A percentile compares a stretch with the other conserved stretches of the same genome.
phyloP scores from a whole-genome alignment of 1,284 basidiomycete genomes.

The Porogramme epimiltina region DNA sequence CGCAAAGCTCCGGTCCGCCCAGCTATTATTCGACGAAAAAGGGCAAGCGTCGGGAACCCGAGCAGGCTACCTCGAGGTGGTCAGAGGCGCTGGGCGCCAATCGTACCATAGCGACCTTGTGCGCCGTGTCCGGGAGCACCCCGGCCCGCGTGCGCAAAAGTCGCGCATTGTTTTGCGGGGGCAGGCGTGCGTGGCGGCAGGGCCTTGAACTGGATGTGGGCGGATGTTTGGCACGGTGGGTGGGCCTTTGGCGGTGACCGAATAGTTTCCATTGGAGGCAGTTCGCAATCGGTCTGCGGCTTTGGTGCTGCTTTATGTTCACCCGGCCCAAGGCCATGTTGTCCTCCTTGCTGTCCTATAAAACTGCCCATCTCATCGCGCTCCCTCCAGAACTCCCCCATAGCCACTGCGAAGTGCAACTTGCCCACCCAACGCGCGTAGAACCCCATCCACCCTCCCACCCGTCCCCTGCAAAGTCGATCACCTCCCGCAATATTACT shows the following conservation, averaged over 20 bases:
- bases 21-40: slow-evolving; percentile 9
- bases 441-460: too few relatives aligned
- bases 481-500: slow-evolving; percentile 3
- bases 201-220: slow-evolving; percentile 7
- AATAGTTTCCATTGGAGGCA: slow-evolving; percentile 16
- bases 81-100: too few relatives aligned
- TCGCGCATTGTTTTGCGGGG: slow-evolving; percentile 17
- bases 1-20: not conserved
- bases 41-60: not conserved
- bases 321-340: slow-evolving; percentile 1
- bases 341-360: slow-evolving; percentile 3
- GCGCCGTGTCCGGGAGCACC: not conserved
- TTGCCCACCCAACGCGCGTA: slow-evolving; percentile 2
- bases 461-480: not conserved
- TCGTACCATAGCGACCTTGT: slow-evolving; percentile 14
- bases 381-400: not conserved
- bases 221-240: slow-evolving; percentile 22
- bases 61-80: not conserved
- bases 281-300: slow-evolving; percentile 15
- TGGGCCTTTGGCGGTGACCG: slow-evolving; percentile 12
- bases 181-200: slow-evolving; percentile 1
- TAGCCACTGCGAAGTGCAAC: not conserved
- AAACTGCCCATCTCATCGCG: not conserved
- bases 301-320: slow-evolving; percentile 21
- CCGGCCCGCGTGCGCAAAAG: not conserved